These are phyloP conservation scores for Chrysanthemum seticuspe DNA, from an alignment of 129 eudicot species.

Conservation along the genomic window DNA sequence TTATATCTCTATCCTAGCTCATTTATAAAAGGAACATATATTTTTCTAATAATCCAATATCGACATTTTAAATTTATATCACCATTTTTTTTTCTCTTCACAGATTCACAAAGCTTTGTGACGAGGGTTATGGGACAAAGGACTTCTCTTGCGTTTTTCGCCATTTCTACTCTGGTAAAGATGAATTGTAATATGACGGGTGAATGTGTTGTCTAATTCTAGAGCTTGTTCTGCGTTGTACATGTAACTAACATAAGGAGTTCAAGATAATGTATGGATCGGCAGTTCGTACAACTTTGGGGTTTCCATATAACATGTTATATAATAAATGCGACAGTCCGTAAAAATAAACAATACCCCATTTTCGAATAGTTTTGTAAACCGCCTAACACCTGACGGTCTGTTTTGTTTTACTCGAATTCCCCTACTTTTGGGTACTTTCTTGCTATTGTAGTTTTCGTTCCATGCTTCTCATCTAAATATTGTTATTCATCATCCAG, in stretches of 20 bases:
- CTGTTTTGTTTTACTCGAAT: too few relatives aligned
- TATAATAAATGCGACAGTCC: not conserved
- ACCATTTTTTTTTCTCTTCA: slow-evolving; percentile 2
- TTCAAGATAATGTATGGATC: not conserved
- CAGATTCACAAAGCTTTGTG: slow-evolving; percentile 72
- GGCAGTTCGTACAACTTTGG: not conserved
- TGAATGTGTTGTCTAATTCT: slow-evolving; percentile 7
- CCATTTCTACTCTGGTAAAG: slow-evolving; percentile 72
- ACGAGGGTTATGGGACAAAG: slow-evolving; percentile 60
- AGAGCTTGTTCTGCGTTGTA: slow-evolving; percentile 6
- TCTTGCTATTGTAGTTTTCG: too few relatives aligned
- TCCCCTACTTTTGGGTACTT: too few relatives aligned
- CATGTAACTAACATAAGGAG: slow-evolving; percentile 11
- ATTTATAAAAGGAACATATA: too few relatives aligned
- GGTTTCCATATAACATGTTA: not conserved
- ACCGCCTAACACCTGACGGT: too few relatives aligned
- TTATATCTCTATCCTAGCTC: too few relatives aligned
- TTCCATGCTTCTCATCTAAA: too few relatives aligned
- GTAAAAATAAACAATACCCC: not conserved
- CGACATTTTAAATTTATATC: not conserved
- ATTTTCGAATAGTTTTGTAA: too few relatives aligned
- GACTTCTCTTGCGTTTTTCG: slow-evolving; percentile 92
- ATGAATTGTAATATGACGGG: slow-evolving; percentile 41
- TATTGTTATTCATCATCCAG: too few relatives aligned
- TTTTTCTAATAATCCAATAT: too few relatives aligned